Conservation (phyloP, 177 flowering plant genomes). For the Vitis hybrid region DNA sequence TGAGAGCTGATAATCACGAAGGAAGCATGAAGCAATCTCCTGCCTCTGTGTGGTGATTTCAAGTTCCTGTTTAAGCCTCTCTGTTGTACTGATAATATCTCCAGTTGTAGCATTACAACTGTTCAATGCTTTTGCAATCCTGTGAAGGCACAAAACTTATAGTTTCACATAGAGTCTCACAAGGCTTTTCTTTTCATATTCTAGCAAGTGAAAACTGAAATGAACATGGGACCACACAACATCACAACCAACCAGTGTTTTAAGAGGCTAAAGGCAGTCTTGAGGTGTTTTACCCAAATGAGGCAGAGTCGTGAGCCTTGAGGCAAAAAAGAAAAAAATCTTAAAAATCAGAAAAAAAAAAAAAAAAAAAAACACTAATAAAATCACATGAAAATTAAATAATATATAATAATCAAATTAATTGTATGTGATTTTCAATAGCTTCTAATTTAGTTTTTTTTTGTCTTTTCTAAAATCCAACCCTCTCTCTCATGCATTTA, state of each 20-base stretch:
- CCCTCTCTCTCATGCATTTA: no score
- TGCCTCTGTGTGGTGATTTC: conserved; percentile 84
- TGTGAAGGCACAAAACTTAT: conserved; percentile 21
- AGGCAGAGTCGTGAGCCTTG: background rate
- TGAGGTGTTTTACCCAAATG: background rate
- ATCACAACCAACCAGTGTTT: background rate
- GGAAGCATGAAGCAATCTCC: conserved; percentile 87
- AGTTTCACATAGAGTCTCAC: background rate
- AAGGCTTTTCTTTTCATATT: background rate
- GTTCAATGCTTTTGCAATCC: conserved; percentile 82
- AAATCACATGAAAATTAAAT: no score
- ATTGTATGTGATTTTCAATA: no score
- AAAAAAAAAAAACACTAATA: no score
- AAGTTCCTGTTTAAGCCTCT: conserved; percentile 91
- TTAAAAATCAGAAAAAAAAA: no score
- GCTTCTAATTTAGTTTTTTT: no score
- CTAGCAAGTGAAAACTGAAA: conserved; percentile 3
- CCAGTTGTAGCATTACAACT: conserved; percentile 83
- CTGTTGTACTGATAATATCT: conserved; percentile 87
- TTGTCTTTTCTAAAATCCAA: no score
- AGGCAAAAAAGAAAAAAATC: no score
- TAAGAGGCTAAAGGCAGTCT: background rate
- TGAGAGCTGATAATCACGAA: conserved; percentile 94
- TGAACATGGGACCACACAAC: background rate
- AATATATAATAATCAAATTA: no score